phyloP scores from a whole-genome alignment of 2,329 filamentous ascomycete species.

The Chaetomium olivaceum region DNA sequence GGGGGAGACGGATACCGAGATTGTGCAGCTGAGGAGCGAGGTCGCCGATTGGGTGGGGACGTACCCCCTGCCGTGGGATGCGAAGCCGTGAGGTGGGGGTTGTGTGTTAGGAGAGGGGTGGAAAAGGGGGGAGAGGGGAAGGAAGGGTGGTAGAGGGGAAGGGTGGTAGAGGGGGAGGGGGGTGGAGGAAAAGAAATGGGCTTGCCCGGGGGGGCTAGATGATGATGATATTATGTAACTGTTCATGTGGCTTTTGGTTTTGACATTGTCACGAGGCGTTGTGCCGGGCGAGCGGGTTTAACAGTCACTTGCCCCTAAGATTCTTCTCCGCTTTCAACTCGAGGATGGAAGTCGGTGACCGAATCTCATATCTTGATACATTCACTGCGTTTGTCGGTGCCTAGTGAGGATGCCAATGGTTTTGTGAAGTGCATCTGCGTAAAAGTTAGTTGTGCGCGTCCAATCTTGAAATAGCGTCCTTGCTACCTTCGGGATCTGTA shows the following conservation, averaged over 20 bases:
- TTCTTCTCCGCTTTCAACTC: constrained; percentile 6
- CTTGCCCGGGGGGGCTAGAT: not conserved
- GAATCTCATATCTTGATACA: not conserved
- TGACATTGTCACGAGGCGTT: constrained; percentile 13
- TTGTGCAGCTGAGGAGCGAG: constrained; percentile 70
- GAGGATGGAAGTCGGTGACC: not conserved
- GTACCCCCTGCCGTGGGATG: constrained; percentile 69
- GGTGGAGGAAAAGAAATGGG: not conserved
- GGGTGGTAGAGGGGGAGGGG: too few species aligned
- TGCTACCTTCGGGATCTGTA: too few species aligned
- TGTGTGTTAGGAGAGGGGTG: too few species aligned
- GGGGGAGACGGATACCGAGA: constrained; percentile 68
- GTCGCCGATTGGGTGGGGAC: constrained; percentile 78
- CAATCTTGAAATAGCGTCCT: too few species aligned
- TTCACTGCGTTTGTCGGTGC: not conserved
- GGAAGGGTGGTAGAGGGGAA: not conserved
- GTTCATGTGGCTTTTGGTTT: not conserved
- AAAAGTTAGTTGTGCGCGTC: too few species aligned
- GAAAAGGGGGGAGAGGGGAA: not conserved
- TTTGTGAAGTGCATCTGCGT: not conserved
- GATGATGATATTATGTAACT: constrained; percentile 1
- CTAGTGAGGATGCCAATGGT: not conserved
- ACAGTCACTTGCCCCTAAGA: constrained; percentile 25
- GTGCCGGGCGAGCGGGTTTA: constrained; percentile 27
- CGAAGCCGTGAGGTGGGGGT: constrained; percentile 28